phyloP scores from a whole-genome alignment of 495 filamentous ascomycete species.

The Chaetomium tenue region DNA sequence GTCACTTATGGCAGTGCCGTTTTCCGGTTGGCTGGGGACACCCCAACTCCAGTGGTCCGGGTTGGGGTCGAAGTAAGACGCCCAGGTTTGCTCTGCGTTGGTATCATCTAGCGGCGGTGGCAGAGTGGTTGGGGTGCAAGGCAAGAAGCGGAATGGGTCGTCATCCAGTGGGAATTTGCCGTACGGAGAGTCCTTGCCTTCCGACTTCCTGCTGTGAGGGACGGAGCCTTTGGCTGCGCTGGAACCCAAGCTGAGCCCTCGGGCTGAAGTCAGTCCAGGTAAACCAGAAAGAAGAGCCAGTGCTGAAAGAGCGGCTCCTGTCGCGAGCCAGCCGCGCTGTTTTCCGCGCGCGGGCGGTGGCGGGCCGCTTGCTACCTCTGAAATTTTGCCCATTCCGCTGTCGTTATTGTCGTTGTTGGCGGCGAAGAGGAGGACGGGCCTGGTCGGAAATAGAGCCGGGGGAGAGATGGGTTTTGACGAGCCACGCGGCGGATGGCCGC shows the following conservation, averaged over 20 bases:
- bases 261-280: not conserved
- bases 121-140: slow-evolving; percentile 42
- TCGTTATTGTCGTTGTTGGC: not conserved
- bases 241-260: not conserved
- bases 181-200: slow-evolving; percentile 27
- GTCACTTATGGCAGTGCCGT: slow-evolving; percentile 15
- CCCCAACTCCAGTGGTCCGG: slow-evolving; percentile 48
- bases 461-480: not conserved
- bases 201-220: not conserved
- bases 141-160: slow-evolving; percentile 45
- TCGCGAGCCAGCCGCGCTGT: slow-evolving; percentile 18
- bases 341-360: not conserved
- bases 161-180: slow-evolving; percentile 40
- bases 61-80: slow-evolving; percentile 42
- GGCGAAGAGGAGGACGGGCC: not conserved
- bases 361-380: not conserved
- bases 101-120: slow-evolving; percentile 41
- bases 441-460: too few relatives aligned
- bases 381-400: slow-evolving; percentile 9
- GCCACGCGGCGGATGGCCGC: not conserved
- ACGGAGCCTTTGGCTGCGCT: not conserved
- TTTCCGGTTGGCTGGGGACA: slow-evolving; percentile 14
- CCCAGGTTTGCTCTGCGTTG: slow-evolving; percentile 37
- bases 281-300: slow-evolving; percentile 16
- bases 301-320: slow-evolving; percentile 10